Conservation (phyloP, 495 filamentous ascomycete genomes). For the Stereocaulon alpinum region DNA sequence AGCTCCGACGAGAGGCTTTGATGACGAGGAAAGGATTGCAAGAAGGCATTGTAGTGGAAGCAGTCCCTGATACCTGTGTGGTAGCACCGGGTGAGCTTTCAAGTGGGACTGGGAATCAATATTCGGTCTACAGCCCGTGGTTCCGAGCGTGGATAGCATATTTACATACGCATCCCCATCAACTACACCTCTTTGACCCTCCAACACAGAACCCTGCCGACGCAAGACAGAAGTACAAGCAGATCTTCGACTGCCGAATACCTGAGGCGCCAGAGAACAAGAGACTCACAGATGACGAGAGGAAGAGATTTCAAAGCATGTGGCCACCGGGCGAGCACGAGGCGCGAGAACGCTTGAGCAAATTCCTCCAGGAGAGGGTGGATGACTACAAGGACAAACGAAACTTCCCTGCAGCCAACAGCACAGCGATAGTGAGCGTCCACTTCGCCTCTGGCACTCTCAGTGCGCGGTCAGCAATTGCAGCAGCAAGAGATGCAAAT, state of each 20-base stretch:
- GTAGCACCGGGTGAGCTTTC: constrained; percentile 59
- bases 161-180: constrained; percentile 54
- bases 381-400: constrained; percentile 49
- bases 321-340: constrained; percentile 80
- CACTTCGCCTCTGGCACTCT: constrained; percentile 72
- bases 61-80: constrained; percentile 70
- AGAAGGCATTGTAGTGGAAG: constrained; percentile 51
- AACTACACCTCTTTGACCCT: constrained; percentile 48
- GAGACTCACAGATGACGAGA: constrained; percentile 47
- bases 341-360: constrained; percentile 52
- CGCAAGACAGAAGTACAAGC: constrained; percentile 41
- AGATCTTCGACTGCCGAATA: constrained; percentile 54
- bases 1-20: constrained; percentile 55
- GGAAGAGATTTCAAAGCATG: constrained; percentile 42
- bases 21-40: constrained; percentile 50
- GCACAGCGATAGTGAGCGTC: constrained; percentile 65
- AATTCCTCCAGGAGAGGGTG: constrained; percentile 61
- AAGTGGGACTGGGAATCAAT: constrained; percentile 61
- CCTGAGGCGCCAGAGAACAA: constrained; percentile 60
- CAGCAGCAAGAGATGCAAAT: constrained; percentile 56
- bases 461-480: constrained; percentile 64
- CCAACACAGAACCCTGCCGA: constrained; percentile 50
- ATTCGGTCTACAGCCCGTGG: constrained; percentile 79
- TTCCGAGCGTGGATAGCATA: constrained; percentile 64
- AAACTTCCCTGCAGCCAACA: constrained; percentile 47